These are phyloP conservation scores for Aphanomyces cochlioides DNA, from an alignment of 352 stramenopile genomes.

Conservation along the genomic window DNA sequence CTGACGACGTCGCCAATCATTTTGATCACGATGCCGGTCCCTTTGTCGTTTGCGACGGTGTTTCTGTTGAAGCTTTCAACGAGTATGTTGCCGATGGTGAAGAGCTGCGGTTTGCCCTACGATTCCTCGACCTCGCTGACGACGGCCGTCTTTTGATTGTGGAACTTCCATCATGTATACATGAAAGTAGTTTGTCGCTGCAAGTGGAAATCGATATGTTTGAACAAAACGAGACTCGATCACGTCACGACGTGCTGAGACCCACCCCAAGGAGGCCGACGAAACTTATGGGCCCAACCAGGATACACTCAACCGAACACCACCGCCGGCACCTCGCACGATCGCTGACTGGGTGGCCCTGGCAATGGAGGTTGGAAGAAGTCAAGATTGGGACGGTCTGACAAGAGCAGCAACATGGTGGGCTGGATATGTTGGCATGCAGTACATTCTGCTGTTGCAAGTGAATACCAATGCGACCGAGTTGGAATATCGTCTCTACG, in stretches of 20 bases:
- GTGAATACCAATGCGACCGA: not conserved
- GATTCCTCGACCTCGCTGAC: constrained; percentile 31
- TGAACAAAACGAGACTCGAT: constrained; percentile 34
- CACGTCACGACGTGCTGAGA: constrained; percentile 16
- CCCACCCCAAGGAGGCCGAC: constrained; percentile 35
- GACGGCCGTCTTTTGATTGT: constrained; percentile 31
- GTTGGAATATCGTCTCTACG: constrained; percentile 31
- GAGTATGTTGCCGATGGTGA: constrained; percentile 33
- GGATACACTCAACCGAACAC: constrained; percentile 20
- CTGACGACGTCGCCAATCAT: constrained; percentile 4
- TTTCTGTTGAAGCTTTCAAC: constrained; percentile 36
- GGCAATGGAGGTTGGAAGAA: constrained; percentile 32
- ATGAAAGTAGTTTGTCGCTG: constrained; percentile 32
- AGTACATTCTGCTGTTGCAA: constrained; percentile 36
- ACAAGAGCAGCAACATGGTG: constrained; percentile 27
- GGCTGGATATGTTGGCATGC: constrained; percentile 29
- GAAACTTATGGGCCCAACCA: constrained; percentile 28
- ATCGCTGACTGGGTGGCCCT: constrained; percentile 31
- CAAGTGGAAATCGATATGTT: too few species aligned
- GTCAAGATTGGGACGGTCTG: constrained; percentile 29
- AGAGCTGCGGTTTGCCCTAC: constrained; percentile 29
- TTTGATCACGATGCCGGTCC: constrained; percentile 26
- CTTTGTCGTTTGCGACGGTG: constrained; percentile 34
- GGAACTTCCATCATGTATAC: constrained; percentile 23
- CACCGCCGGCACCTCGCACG: constrained; percentile 12